Base-by-base conservation (phyloP, 169 alveolate species). In the Cryptosporidium sp. region DNA sequence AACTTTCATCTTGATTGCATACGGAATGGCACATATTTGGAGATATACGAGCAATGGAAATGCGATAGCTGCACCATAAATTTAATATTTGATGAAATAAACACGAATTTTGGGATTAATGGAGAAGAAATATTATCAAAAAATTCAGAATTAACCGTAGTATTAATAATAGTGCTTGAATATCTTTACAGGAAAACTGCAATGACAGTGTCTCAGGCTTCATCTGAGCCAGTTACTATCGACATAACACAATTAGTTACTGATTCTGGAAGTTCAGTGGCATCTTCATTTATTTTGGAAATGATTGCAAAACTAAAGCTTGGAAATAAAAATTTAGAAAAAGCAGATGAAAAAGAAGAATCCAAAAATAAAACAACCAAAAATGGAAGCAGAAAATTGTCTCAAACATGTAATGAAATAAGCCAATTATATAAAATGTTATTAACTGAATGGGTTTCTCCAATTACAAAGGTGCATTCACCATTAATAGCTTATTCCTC, bases 381-480 rank as follows among this genome's bases (percentile, higher is more conserved):
- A 58, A 45, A 18, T 3, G 39, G 18, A 35, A 39, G 8, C 31
- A 70, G n/a, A 45, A 44, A 39, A 10, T 23, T 70, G 42, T 21
- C 23, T 29, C 44, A 23, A 70, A 39, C 14, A 39, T 8, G 4
- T 14, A n/a, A 18, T 18, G 16, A 44, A 70, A 44, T 70, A 35
- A 31, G 31, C n/a, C 21, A 80, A 65, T 42, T 80, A 23, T 48
- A 61, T 29, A 9, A 35, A 16, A 62, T 80, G 75, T 23, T 80
- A 4, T 42, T 80, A 61, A 80, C 69, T 9, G 89, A 80, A 39
- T 80, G 89, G 89, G 10, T 65, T 62, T 80, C 75, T 10, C 89
- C 89, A n/a, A 67, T 80, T 37, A 80, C 89, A 42, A 80, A 60
- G 48, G 48, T 62, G 37, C 65, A 62, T 42, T 62, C 89, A 18